phyloP scores from a whole-genome alignment of 164 flowering plant species.

The Echeveria elegans region DNA sequence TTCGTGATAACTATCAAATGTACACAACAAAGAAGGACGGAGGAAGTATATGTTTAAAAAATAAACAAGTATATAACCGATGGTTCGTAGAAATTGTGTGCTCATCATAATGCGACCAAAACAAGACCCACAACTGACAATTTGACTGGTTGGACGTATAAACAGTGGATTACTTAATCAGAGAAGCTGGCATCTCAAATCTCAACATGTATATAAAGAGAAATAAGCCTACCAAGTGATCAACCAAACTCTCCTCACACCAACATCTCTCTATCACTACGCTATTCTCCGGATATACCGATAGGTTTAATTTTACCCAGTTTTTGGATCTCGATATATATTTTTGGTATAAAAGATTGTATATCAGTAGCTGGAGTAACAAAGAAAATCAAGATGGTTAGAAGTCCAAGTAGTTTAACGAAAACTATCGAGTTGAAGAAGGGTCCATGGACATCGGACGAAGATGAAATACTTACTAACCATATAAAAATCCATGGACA shows the following conservation, averaged over 20 bases:
- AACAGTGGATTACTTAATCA: background rate
- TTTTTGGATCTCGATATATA: background rate
- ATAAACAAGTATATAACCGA: background rate
- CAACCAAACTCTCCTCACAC: background rate
- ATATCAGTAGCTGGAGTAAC: background rate
- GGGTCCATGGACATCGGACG: conserved; percentile 5
- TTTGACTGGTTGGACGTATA: background rate
- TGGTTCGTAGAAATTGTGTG: conserved; percentile 2
- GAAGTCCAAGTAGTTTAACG: background rate
- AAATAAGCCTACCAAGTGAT: background rate
- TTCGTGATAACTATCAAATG: no score
- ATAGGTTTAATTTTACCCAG: background rate
- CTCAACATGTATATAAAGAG: background rate
- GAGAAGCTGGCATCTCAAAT: background rate
- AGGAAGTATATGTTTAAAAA: no score
- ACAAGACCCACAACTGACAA: background rate
- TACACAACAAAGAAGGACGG: no score
- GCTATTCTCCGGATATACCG: background rate
- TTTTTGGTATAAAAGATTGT: background rate
- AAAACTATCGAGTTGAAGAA: background rate
- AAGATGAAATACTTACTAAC: conserved; percentile 4
- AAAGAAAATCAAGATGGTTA: background rate
- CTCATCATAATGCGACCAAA: background rate
- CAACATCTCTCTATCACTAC: background rate
- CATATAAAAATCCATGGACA: background rate